Evolutionary conservation across 768 basidiomycete genomes (phyloP).

Genomic region (Stropharia rugosoannulata): DNA sequence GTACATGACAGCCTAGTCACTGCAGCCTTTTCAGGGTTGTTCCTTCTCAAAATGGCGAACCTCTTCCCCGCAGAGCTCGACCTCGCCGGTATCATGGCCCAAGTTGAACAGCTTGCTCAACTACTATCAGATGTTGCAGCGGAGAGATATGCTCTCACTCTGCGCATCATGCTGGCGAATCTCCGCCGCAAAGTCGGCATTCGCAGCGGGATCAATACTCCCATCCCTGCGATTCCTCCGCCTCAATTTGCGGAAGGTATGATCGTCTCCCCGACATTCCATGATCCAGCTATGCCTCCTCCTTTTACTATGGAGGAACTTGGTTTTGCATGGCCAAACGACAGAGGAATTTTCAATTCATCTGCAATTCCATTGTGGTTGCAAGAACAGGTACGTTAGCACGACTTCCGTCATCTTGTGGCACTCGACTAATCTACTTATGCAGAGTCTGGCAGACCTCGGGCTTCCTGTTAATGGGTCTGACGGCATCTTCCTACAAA

Average conservation of each 20-base stretch:
- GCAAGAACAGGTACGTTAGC: conserved; percentile 74
- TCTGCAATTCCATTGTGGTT: conserved; percentile 88
- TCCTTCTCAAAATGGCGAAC: conserved; percentile 92
- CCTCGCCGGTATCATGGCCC: conserved; percentile 68
- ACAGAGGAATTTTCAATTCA: conserved; percentile 69
- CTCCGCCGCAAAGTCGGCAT: conserved; percentile 86
- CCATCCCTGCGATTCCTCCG: conserved; percentile 50
- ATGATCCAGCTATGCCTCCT: conserved; percentile 50
- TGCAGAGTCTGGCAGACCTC: conserved; percentile 82
- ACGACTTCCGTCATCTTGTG: neutral
- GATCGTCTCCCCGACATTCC: conserved; percentile 58
- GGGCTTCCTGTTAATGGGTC: conserved; percentile 90
- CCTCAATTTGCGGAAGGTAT: conserved; percentile 55
- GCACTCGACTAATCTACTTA: conserved; percentile 5
- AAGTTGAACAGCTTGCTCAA: conserved; percentile 90
- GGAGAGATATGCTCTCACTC: conserved; percentile 87
- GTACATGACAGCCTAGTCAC: conserved; percentile 93
- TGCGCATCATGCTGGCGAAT: conserved; percentile 93
- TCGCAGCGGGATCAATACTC: conserved; percentile 43
- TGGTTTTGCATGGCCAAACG: conserved; percentile 71
- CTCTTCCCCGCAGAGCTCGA: conserved; percentile 88
- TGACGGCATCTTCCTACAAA: conserved; percentile 85
- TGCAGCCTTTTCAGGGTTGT: conserved; percentile 87
- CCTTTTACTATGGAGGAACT: conserved; percentile 87
- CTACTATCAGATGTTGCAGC: conserved; percentile 91